Evolutionary conservation across 768 basidiomycete genomes (phyloP), one percentile per base, ranked within the genome.

Genomic region (Lentinus tigrinus): DNA sequence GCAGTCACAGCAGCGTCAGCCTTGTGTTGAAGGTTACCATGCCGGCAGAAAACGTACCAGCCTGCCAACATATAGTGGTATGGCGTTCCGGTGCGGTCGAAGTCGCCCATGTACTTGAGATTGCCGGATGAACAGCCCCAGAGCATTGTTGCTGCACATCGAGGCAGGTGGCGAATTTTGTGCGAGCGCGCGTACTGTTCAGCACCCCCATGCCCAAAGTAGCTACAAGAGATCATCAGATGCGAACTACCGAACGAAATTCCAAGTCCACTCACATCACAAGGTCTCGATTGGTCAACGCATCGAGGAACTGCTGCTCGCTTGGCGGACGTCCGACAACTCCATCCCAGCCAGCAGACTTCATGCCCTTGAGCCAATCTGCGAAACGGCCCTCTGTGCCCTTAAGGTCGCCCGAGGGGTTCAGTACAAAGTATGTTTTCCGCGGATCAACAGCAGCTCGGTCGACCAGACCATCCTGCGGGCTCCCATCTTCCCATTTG

Each of bases 51-150:
- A 13, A 81, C 95, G 68, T 67, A 98, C 96, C 95, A 96, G 67
- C 96, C 97, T 40, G 89, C 93, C n/a, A 98, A 69, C 90, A 98
- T 93, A 70, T 99, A 99, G 64, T 93, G 88, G 70, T 91, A 87
- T 0, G 97, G 93, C 14, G 93, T 98, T 19, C 97, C 97, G 14
- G 84, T 81, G 10, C 92, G 80, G 67, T 98, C 97, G 66, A 95
- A 95, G 63, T 97, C 93, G 3, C 97, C 97, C 85, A 93, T 92
- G 47, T 96, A 92, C 54, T 82, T 81, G 61, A 99, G 72, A 1
- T 83, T 74, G 10, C 96, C 97, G 0, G 95, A 98, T 0, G 97
- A 99, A 77, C 97, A 99, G 0, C 97, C 97, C 97, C 96, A 99
- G 3, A 99, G 81, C 93, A 98, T 95, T 1, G 91, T 90, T 14